phyloP scores from a whole-genome alignment of 164 flowering plant species.

The Protea cynaroides region DNA sequence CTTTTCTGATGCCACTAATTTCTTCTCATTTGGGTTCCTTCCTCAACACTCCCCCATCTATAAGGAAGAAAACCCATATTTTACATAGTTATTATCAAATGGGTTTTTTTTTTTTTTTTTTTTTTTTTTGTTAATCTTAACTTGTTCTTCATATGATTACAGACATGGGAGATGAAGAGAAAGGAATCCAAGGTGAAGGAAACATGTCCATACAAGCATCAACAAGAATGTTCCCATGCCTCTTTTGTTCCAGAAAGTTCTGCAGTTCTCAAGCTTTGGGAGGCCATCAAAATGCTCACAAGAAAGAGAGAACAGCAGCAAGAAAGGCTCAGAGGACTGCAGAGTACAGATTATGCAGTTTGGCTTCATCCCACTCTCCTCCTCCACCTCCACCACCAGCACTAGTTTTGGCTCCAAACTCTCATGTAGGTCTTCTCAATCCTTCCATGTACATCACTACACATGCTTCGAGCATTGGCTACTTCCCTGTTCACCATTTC shows the following conservation, averaged over 20 bases:
- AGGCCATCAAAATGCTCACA: conserved; percentile 95
- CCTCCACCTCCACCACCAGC: conserved; percentile 34
- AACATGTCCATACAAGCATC: conserved; percentile 9
- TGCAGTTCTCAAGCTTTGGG: conserved; percentile 93
- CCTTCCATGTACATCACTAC: conserved; percentile 50
- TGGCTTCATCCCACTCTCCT: conserved; percentile 22
- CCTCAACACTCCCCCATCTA: too few relatives aligned
- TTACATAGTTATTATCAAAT: too few relatives aligned
- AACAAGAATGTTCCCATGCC: conserved; percentile 65
- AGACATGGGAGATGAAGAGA: conserved; percentile 46
- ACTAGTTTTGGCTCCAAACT: conserved; percentile 36
- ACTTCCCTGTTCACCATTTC: conserved; percentile 17
- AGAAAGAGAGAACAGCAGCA: conserved; percentile 75
- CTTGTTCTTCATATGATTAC: background rate
- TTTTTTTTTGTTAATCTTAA: background rate
- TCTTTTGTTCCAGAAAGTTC: conserved; percentile 77
- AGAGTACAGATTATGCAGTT: conserved; percentile 22
- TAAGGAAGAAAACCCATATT: too few relatives aligned
- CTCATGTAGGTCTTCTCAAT: conserved; percentile 31
- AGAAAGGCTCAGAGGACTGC: conserved; percentile 63
- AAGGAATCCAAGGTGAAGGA: conserved; percentile 10
- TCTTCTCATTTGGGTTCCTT: too few relatives aligned
- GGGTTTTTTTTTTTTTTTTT: too few relatives aligned
- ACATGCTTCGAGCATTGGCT: conserved; percentile 44
- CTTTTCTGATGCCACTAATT: too few relatives aligned